Percentiles rank a stretch among this genome's conserved stretches.
phyloP scores from a whole-genome alignment of 495 filamentous ascomycete genomes.

The Podospora didyma region DNA sequence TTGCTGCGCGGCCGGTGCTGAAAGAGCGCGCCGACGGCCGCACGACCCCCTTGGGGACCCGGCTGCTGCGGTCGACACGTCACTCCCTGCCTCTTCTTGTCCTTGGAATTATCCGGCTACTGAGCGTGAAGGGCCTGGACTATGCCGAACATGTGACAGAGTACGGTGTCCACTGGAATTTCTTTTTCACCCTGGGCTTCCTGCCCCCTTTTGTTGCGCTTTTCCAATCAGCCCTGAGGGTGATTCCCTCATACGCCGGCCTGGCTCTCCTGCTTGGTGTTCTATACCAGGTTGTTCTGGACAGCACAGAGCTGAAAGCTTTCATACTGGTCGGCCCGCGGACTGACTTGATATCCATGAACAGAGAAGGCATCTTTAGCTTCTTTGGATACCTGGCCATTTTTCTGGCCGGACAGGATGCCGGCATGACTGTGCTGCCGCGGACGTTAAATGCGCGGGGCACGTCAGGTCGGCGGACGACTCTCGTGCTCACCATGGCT shows the following conservation, averaged over 20 bases:
- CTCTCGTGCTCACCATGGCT: conserved; percentile 56
- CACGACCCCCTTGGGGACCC: conserved; percentile 42
- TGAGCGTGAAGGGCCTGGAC: conserved; percentile 88
- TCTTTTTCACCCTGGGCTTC: conserved; percentile 94
- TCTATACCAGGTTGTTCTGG: conserved; percentile 69
- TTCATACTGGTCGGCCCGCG: conserved; percentile 84
- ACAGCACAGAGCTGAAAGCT: conserved; percentile 70
- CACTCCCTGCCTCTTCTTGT: conserved; percentile 80
- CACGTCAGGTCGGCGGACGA: conserved; percentile 39
- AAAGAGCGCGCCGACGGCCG: conserved; percentile 57
- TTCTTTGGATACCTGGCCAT: conserved; percentile 93
- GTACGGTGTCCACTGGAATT: conserved; percentile 99
- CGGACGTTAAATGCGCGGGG: conserved; percentile 42
- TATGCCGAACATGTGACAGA: conserved; percentile 98
- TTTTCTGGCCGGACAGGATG: conserved; percentile 82
- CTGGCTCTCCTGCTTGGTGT: conserved; percentile 62
- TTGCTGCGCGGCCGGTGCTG: conserved; percentile 81
- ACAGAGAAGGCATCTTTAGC: conserved; percentile 90
- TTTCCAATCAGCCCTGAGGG: conserved; percentile 59
- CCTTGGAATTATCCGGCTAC: conserved; percentile 75
- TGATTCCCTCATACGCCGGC: conserved; percentile 67
- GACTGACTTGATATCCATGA: conserved; percentile 73
- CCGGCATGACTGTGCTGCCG: conserved; percentile 74
- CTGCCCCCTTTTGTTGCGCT: conserved; percentile 88
- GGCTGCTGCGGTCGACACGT: conserved; percentile 61